phyloP scores from a whole-genome alignment of 345 rosid genomes.

The Cardiospermum halicacabum region DNA sequence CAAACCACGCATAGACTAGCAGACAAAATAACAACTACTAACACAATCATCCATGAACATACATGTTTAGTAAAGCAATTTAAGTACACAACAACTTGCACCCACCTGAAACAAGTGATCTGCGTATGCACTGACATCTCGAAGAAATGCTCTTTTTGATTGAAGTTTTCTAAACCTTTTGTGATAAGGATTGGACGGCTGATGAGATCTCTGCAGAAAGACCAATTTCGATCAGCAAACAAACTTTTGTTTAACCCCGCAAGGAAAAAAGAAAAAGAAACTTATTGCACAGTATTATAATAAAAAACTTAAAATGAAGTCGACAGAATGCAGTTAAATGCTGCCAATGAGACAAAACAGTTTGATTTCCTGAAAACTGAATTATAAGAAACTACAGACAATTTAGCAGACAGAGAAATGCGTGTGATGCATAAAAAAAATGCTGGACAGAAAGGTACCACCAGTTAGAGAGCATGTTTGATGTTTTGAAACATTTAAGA shows the following conservation, averaged over 20 bases:
- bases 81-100: not conserved
- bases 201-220: conserved; percentile 26
- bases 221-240: conserved; percentile 11
- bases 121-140: conserved; percentile 43
- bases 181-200: conserved; percentile 11
- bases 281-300: not conserved
- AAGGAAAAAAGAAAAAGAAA: not conserved
- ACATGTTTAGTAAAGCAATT: not conserved
- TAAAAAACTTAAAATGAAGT: conserved; percentile 2
- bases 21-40: not conserved
- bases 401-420: not conserved
- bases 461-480: not conserved
- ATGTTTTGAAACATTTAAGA: conserved; percentile 4
- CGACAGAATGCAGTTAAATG: not conserved
- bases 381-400: not conserved
- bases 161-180: conserved; percentile 48
- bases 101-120: conserved; percentile 56
- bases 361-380: not conserved
- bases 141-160: conserved; percentile 40
- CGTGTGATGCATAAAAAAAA: not conserved
- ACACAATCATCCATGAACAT: not conserved
- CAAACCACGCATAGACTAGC: not conserved
- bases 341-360: not conserved
- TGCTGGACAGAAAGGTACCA: not conserved
- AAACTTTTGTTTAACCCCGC: conserved; percentile 3